Evolutionary conservation across 2,329 filamentous ascomycete genomes (phyloP).

Genomic region (Colletotrichum salicis): DNA sequence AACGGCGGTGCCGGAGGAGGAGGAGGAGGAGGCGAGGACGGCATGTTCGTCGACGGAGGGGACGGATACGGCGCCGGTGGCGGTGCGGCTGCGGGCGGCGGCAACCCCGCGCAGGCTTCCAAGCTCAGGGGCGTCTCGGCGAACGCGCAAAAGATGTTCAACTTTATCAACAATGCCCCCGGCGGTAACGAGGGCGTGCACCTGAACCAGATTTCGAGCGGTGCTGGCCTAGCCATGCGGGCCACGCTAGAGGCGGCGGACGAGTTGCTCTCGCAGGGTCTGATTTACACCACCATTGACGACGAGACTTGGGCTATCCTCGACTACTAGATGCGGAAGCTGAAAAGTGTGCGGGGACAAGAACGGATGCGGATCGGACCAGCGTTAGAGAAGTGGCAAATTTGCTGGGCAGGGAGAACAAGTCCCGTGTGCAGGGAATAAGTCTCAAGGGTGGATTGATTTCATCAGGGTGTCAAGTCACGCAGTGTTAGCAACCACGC

Average conservation of each 20-base stretch:
- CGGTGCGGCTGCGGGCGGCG: slow-evolving; percentile 50
- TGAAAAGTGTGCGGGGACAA: background rate
- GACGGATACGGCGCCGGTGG: slow-evolving; percentile 51
- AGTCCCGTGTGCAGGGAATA: background rate
- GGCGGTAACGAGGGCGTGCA: slow-evolving; percentile 87
- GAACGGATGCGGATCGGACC: background rate
- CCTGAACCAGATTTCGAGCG: slow-evolving; percentile 77
- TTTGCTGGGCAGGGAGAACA: background rate
- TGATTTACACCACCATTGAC: slow-evolving; percentile 92
- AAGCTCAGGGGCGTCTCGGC: slow-evolving; percentile 62
- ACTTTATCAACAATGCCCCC: slow-evolving; percentile 72
- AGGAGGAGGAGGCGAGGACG: slow-evolving; percentile 50
- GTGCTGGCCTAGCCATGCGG: slow-evolving; percentile 71
- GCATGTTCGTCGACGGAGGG: slow-evolving; percentile 68
- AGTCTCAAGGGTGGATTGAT: background rate
- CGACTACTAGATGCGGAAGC: slow-evolving; percentile 62
- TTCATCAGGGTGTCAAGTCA: background rate
- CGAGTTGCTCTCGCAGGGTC: slow-evolving; percentile 77
- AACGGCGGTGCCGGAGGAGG: slow-evolving; percentile 42
- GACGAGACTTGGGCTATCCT: slow-evolving; percentile 92
- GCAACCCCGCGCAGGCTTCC: slow-evolving; percentile 43
- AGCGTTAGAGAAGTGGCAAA: background rate
- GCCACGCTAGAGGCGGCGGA: slow-evolving; percentile 84
- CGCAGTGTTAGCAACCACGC: background rate
- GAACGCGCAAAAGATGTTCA: slow-evolving; percentile 76